Percentiles rank a stretch among this genome's conserved stretches.
Evolutionary conservation across 208 protist species (phyloP).

Genomic region (Trypanosoma rangeli): DNA sequence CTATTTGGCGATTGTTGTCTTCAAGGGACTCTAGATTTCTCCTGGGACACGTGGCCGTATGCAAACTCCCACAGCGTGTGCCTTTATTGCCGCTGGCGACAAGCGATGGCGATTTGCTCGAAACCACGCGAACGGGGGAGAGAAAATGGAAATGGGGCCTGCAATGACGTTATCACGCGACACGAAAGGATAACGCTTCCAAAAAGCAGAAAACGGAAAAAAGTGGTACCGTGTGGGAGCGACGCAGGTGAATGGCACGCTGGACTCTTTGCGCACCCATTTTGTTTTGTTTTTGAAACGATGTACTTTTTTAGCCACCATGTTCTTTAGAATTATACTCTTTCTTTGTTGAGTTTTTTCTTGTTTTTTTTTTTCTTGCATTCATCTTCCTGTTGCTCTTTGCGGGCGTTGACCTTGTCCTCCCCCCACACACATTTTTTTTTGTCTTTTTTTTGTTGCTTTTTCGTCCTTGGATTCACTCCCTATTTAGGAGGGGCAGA

Average conservation of each 20-base stretch:
- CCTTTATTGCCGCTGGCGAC: background rate
- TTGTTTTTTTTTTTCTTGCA: background rate
- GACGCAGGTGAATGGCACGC: background rate
- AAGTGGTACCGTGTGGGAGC: background rate
- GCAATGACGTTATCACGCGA: background rate
- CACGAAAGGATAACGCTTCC: background rate
- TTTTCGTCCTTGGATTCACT: background rate
- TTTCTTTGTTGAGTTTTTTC: background rate
- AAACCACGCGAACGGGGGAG: background rate
- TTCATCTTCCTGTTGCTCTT: background rate
- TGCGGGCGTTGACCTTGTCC: background rate
- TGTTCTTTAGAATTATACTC: background rate
- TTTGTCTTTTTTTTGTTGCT: background rate
- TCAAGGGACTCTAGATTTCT: slow-evolving; percentile 85
- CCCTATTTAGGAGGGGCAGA: background rate
- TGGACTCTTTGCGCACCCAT: background rate
- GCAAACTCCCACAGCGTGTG: background rate
- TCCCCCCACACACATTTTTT: background rate
- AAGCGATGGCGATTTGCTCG: background rate
- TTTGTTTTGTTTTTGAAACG: background rate
- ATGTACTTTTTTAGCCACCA: background rate
- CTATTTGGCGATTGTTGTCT: slow-evolving; percentile 92
- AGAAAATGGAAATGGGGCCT: background rate
- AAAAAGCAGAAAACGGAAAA: background rate
- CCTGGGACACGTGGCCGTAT: background rate